phyloP scores from a whole-genome alignment of 2,329 filamentous ascomycete genomes.

The Ramularia endophylla region DNA sequence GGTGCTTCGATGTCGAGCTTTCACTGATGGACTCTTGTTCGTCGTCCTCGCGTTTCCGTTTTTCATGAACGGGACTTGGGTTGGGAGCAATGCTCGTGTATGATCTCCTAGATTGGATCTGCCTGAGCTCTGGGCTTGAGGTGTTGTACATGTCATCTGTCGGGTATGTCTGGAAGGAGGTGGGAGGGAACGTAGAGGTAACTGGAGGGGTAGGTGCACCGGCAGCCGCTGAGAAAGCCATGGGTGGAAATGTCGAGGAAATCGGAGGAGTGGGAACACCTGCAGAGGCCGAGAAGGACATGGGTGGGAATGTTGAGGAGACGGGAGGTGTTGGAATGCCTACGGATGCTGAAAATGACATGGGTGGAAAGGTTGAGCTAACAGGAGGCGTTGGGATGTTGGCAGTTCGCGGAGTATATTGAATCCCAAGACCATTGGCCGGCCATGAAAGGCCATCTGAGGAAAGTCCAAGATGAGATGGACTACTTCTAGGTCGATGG shows the following conservation, averaged over 20 bases:
- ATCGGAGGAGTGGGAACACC: conserved; percentile 25
- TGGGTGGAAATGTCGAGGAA: conserved; percentile 30
- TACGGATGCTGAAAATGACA: conserved; percentile 17
- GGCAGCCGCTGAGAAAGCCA: conserved; percentile 31
- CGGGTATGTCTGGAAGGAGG: conserved; percentile 26
- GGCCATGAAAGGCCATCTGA: conserved; percentile 35
- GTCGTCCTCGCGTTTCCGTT: conserved; percentile 35
- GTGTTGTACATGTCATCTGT: conserved; percentile 12
- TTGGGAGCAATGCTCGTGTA: conserved; percentile 42
- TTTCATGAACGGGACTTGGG: conserved; percentile 32
- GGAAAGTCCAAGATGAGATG: conserved; percentile 38
- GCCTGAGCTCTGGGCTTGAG: conserved; percentile 24
- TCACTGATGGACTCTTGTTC: conserved; percentile 24
- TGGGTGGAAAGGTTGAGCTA: conserved; percentile 27
- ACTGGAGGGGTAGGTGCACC: conserved; percentile 25
- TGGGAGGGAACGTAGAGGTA: conserved; percentile 31
- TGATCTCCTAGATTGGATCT: conserved; percentile 36
- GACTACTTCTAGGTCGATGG: conserved; percentile 37
- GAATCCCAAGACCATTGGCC: conserved; percentile 36
- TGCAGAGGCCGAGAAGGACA: conserved; percentile 23
- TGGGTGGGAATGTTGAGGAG: conserved; percentile 31
- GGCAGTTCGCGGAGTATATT: conserved; percentile 21
- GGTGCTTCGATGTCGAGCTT: conserved; percentile 31
- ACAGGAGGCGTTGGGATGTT: neutral
- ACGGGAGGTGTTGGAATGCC: conserved; percentile 25